Conservation (phyloP, 169 alveolate species). For the Plasmodium gonderi region DNA sequence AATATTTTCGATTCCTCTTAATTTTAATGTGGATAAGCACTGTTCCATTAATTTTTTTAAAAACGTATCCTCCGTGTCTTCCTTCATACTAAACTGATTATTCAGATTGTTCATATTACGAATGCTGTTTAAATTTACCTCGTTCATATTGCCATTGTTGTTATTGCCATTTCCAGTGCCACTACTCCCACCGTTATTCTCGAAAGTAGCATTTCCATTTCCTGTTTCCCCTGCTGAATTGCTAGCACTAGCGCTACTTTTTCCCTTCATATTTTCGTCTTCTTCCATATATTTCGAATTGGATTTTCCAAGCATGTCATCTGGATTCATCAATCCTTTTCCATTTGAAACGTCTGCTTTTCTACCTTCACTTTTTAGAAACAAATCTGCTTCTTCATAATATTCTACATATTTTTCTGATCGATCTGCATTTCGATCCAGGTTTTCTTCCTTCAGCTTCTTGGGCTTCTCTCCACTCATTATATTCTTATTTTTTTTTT, state of each 20-base stretch:
- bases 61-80: conserved; percentile 91
- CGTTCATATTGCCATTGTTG: not conserved
- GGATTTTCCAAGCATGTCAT: not conserved
- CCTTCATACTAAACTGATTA: conserved; percentile 65
- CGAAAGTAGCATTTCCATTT: not conserved
- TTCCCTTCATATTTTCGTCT: not conserved
- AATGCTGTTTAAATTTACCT: not conserved
- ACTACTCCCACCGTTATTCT: not conserved
- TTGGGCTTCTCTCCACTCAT: not conserved
- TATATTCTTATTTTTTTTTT: too few species aligned
- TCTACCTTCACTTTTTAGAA: not conserved
- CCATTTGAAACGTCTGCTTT: not conserved
- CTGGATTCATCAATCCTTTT: not conserved
- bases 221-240: not conserved
- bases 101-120: not conserved
- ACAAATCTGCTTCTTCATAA: not conserved
- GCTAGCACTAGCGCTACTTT: not conserved
- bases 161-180: not conserved
- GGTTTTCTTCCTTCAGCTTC: not conserved
- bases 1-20: conserved; percentile 90
- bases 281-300: not conserved
- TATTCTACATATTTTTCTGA: not conserved
- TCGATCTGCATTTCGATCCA: not conserved
- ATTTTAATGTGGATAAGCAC: conserved; percentile 86
- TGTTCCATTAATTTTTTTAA: conserved; percentile 90